Evolutionary conservation across 2,329 filamentous ascomycete species (phyloP).

Genomic region (Phialophora chinensis): DNA sequence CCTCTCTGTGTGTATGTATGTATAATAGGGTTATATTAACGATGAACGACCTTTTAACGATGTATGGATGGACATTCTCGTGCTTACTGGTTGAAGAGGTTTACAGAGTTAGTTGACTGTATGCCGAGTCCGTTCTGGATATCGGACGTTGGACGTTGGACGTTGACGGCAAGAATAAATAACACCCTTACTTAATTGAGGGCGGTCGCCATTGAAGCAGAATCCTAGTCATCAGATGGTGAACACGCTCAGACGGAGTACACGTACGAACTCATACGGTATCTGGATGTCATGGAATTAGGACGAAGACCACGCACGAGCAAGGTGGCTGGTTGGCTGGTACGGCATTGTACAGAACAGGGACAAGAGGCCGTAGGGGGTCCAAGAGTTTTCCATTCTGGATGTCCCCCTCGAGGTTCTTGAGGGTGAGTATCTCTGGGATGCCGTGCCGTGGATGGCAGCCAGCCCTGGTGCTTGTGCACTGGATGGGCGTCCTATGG

Average conservation of each 20-base stretch:
- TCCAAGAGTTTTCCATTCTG: neutral
- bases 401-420: neutral
- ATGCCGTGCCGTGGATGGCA: neutral
- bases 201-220: neutral
- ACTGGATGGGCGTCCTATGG: neutral
- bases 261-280: neutral
- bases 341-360: neutral
- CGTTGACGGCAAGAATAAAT: neutral
- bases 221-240: neutral
- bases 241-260: neutral
- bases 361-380: neutral
- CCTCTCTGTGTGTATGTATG: neutral
- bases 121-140: neutral
- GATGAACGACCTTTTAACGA: neutral
- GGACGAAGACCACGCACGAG: neutral
- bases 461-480: too few species aligned
- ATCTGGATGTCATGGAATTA: neutral
- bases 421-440: neutral
- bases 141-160: neutral
- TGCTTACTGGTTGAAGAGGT: neutral
- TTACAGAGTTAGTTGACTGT: neutral
- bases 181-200: neutral
- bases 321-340: neutral
- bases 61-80: neutral
- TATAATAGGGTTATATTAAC: neutral